phyloP scores from a whole-genome alignment of 352 stramenopile species.

The Globisporangium okanoganense region DNA sequence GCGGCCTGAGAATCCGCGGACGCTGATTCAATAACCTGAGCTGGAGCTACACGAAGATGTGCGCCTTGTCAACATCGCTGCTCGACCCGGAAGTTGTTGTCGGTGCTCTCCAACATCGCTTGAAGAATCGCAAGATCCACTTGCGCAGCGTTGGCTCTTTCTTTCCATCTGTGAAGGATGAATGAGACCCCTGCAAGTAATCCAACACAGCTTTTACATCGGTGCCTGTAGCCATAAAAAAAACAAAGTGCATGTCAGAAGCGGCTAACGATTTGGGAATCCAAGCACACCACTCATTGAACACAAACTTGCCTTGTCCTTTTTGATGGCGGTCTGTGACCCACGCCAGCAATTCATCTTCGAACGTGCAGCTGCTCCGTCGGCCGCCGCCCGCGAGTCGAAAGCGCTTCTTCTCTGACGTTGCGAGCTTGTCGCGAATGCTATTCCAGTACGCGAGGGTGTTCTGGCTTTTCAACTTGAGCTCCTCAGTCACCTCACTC shows the following conservation, averaged over 20 bases:
- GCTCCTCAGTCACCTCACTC: constrained; percentile 51
- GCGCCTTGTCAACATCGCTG: constrained; percentile 43
- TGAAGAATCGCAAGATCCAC: constrained; percentile 82
- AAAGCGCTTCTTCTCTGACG: constrained; percentile 71
- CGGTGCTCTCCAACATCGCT: constrained; percentile 56
- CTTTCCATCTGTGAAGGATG: constrained; percentile 72
- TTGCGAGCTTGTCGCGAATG: constrained; percentile 70
- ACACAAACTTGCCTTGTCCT: constrained; percentile 31
- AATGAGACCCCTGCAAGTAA: constrained; percentile 60
- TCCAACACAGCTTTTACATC: constrained; percentile 66
- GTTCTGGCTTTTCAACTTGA: constrained; percentile 67
- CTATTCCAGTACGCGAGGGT: constrained; percentile 74
- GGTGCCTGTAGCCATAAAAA: constrained; percentile 27
- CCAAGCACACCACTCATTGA: neutral
- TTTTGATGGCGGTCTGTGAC: constrained; percentile 64
- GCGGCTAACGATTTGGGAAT: neutral
- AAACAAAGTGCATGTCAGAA: neutral
- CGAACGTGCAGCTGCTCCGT: constrained; percentile 66
- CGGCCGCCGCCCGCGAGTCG: constrained; percentile 59
- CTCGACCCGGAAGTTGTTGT: constrained; percentile 13
- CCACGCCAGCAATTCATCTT: constrained; percentile 72
- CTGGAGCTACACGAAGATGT: constrained; percentile 47
- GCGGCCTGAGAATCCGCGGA: too few relatives aligned
- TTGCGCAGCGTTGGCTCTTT: constrained; percentile 77
- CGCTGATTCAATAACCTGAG: neutral